Base-by-base conservation (phyloP, 495 filamentous ascomycete species). In the Cladorrhinum samala region DNA sequence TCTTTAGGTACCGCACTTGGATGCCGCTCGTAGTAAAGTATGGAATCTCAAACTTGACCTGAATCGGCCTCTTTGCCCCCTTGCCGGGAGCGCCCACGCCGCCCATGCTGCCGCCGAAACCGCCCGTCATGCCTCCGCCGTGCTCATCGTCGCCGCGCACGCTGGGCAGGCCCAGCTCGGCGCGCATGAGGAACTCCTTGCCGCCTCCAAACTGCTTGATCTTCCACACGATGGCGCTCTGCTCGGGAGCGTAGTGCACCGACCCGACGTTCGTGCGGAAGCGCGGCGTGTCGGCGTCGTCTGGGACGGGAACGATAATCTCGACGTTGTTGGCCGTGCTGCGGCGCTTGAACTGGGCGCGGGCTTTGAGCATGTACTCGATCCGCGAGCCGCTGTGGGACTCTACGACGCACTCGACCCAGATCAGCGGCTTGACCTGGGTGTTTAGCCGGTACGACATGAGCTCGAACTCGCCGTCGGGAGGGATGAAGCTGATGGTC, bases 391-490 rank as follows among this genome's bases (percentile, higher is more conserved):
- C 91, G 17, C 87, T 93, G 71, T 99, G 94, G 47, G 83, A 90
- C 68, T 97, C 90, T 42, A 99, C 91, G 46, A 96, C 80, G 68
- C 94, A 97, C 72, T 99, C 94, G 11, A 99, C 94, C 94, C 94
- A 99, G 57, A 99, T 95, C 58, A 99, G 70, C 18, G 94, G 94
- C 69, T 96, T 97, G 52, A 99, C 94, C 69, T 96, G 92, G 17
- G 94, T 99, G 70, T 99, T 99, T 61, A 99, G 72, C 11, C 94
- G 91, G 75, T 99, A 99, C 63, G 89, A 95, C 94, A 99, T 99
- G 53, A 99, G 78, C 77, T 99, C 94, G 65, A 99, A 98, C 69
- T 98, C 93, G 59, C 93, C 93, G 65, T 98, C 93, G 30, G 93
- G 93, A 9, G 93, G 93, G 60, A 98, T 98, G 72, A 98, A 98